Percentiles rank a stretch among this genome's conserved stretches.
phyloP scores from a whole-genome alignment of 1,284 basidiomycete species.

The Termitomyces sp. region DNA sequence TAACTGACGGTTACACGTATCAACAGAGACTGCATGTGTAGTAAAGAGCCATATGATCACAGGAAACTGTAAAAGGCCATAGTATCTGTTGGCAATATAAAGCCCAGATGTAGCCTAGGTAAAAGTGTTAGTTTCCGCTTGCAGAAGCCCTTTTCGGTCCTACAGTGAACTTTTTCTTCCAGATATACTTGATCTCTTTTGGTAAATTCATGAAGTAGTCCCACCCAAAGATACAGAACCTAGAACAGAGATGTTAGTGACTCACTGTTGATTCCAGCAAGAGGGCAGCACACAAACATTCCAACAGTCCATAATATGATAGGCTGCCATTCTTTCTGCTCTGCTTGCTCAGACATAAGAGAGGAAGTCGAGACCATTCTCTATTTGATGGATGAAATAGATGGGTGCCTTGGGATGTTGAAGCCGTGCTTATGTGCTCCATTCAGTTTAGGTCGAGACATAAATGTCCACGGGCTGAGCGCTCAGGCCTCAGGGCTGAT shows the following conservation, averaged over 20 bases:
- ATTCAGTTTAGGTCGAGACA: too few species aligned
- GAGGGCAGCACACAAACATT: conserved; percentile 14
- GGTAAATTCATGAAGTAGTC: conserved; percentile 22
- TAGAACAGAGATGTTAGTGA: conserved; percentile 7
- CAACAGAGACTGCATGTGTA: conserved; percentile 10
- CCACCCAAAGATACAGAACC: conserved; percentile 25
- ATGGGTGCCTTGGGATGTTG: too few species aligned
- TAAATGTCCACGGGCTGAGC: too few species aligned
- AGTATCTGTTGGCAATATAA: conserved; percentile 18
- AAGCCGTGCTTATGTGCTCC: too few species aligned
- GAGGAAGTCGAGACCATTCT: neutral
- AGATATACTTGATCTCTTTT: conserved; percentile 19
- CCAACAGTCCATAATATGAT: conserved; percentile 20
- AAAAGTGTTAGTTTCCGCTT: neutral
- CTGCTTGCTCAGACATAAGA: neutral
- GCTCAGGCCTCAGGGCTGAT: too few species aligned
- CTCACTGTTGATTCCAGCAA: neutral
- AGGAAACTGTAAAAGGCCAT: conserved; percentile 19
- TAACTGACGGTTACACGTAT: conserved; percentile 7
- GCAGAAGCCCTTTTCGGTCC: neutral
- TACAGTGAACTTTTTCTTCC: conserved; percentile 20
- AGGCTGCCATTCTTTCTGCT: conserved; percentile 19
- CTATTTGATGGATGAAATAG: neutral
- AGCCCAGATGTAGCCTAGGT: conserved; percentile 9
- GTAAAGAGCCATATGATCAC: conserved; percentile 7